phyloP scores from a whole-genome alignment of 2,329 filamentous ascomycete genomes.

The Phialophora tarda region DNA sequence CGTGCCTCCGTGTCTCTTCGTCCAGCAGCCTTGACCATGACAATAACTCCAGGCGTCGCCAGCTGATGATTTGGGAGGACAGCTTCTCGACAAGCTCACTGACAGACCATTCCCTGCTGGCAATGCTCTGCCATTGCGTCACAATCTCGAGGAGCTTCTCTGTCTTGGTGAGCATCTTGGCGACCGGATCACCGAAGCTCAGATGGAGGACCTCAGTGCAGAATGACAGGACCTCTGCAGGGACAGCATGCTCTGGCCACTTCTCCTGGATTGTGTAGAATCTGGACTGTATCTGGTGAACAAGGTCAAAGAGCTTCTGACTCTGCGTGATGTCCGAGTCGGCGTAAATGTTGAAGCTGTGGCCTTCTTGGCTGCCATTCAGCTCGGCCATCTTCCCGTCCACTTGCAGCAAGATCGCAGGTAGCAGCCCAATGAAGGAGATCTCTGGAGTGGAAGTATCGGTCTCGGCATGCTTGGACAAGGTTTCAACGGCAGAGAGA shows the following conservation, averaged over 20 bases:
- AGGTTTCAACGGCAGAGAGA: conserved; percentile 40
- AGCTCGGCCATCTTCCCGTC: conserved; percentile 64
- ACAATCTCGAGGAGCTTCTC: conserved; percentile 86
- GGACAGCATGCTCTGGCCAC: conserved; percentile 76
- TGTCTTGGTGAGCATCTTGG: conserved; percentile 80
- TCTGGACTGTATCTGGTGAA: conserved; percentile 70
- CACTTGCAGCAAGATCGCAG: conserved; percentile 69
- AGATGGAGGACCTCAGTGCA: conserved; percentile 78
- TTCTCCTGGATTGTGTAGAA: conserved; percentile 71
- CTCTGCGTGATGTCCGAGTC: conserved; percentile 78
- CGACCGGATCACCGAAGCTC: conserved; percentile 79
- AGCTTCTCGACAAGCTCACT: conserved; percentile 74
- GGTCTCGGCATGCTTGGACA: conserved; percentile 42
- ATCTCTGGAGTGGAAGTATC: neutral
- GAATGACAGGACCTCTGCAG: conserved; percentile 76
- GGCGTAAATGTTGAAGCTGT: conserved; percentile 84
- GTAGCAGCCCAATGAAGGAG: conserved; percentile 57
- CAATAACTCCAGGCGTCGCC: conserved; percentile 87
- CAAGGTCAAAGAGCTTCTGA: conserved; percentile 71
- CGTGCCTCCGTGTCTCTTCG: conserved; percentile 76
- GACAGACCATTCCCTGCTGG: conserved; percentile 77
- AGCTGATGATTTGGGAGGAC: conserved; percentile 80
- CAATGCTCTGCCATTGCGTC: conserved; percentile 94
- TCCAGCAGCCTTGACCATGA: conserved; percentile 92
- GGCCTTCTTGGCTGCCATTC: conserved; percentile 45